These are phyloP conservation scores for Globisporangium alternatum DNA, from an alignment of 352 stramenopile species.

Conservation along the genomic window DNA sequence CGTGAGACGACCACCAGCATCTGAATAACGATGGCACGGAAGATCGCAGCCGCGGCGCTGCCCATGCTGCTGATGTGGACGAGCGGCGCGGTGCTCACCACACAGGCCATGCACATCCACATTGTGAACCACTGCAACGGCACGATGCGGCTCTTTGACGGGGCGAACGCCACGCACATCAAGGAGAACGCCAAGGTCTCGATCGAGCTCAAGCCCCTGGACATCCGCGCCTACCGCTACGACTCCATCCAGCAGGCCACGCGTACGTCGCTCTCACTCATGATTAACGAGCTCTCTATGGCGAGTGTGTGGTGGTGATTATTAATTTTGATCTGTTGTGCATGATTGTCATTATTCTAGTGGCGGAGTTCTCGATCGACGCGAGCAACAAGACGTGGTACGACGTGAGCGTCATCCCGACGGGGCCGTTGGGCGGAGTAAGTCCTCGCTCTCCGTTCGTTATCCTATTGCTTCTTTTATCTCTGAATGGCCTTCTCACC, in stretches of 20 bases:
- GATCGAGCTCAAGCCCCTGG: constrained; percentile 9
- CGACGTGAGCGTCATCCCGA: constrained; percentile 45
- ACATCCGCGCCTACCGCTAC: constrained; percentile 18
- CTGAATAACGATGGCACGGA: background rate
- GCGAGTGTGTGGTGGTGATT: background rate
- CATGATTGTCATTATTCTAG: constrained; percentile 13
- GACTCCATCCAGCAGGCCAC: constrained; percentile 14
- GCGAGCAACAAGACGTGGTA: constrained; percentile 32
- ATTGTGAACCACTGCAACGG: constrained; percentile 20
- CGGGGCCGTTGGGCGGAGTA: constrained; percentile 27
- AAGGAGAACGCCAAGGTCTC: constrained; percentile 5
- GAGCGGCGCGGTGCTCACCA: background rate
- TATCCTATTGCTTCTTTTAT: background rate
- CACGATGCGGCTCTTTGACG: constrained; percentile 18
- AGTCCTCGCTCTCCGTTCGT: constrained; percentile 5
- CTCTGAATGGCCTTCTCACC: background rate
- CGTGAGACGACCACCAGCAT: too few relatives aligned
- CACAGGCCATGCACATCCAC: constrained; percentile 1
- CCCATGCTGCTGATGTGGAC: background rate
- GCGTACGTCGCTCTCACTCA: constrained; percentile 9
- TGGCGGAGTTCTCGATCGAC: constrained; percentile 41
- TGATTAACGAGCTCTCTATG: background rate
- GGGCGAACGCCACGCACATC: constrained; percentile 10
- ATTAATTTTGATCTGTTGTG: background rate
- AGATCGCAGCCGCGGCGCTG: background rate